phyloP scores from a whole-genome alignment of 1,139 yeast species.

The Yamadazyma mexicana region DNA sequence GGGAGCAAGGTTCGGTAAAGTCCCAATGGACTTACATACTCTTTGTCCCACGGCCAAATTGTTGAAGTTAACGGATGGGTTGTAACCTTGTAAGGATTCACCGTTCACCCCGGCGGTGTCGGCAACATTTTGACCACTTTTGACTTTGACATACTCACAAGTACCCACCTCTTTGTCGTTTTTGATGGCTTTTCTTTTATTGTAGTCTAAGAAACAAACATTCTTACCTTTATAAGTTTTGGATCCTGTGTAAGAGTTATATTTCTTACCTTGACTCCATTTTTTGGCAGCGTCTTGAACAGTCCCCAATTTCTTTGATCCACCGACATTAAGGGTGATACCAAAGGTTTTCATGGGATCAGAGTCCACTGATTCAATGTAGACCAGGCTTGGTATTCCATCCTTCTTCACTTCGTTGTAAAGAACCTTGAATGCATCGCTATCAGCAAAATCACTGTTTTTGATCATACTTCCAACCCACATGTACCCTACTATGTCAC shows the following conservation, averaged over 20 bases:
- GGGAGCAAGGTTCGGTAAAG: slow-evolving; percentile 10
- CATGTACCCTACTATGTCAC: slow-evolving; percentile 14
- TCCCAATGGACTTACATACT: slow-evolving; percentile 14
- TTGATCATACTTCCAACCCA: slow-evolving; percentile 20
- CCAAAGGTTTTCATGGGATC: slow-evolving; percentile 16
- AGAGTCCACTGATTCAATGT: slow-evolving; percentile 14
- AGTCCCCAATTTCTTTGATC: slow-evolving; percentile 6
- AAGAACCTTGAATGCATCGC: slow-evolving; percentile 13
- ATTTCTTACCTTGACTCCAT: slow-evolving; percentile 16
- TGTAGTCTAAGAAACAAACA: slow-evolving; percentile 9
- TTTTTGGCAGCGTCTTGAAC: slow-evolving; percentile 15
- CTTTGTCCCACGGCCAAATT: slow-evolving; percentile 11
- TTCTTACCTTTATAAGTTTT: slow-evolving; percentile 6
- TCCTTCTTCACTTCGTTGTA: slow-evolving; percentile 12
- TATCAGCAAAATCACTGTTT: slow-evolving; percentile 14
- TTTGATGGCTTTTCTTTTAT: slow-evolving; percentile 7
- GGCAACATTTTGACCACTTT: slow-evolving; percentile 5
- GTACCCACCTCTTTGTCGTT: slow-evolving; percentile 13
- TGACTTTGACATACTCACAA: slow-evolving; percentile 9
- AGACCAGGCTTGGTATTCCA: slow-evolving; percentile 15
- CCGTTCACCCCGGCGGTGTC: slow-evolving; percentile 14
- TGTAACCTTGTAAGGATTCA: slow-evolving; percentile 15
- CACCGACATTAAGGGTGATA: slow-evolving; percentile 12
- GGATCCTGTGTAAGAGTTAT: slow-evolving; percentile 10
- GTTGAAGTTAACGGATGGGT: slow-evolving; percentile 12